Conservation (phyloP, 495 filamentous ascomycete species). For the Hyphodiscus hymeniophilus region DNA sequence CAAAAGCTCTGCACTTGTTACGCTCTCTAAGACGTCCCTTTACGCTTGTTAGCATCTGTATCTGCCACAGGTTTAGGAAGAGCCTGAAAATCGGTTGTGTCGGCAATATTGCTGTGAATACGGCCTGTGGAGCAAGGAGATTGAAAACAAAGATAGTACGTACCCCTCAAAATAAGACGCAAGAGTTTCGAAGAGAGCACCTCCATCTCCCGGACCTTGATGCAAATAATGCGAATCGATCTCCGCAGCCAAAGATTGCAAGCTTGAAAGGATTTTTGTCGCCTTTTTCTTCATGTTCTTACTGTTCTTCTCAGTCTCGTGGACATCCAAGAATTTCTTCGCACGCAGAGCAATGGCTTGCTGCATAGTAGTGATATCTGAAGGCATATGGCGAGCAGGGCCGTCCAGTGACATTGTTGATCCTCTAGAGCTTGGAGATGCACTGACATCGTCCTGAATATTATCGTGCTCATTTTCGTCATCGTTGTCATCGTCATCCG, state of each 20-base stretch:
- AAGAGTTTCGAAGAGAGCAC: constrained; percentile 62
- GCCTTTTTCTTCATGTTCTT: constrained; percentile 71
- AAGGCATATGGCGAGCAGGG: constrained; percentile 32
- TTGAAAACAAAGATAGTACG: no score
- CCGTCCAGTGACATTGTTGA: constrained; percentile 50
- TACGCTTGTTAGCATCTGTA: no score
- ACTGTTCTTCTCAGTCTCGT: constrained; percentile 67
- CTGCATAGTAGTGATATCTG: constrained; percentile 55
- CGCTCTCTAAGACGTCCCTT: constrained; percentile 77
- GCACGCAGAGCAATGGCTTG: constrained; percentile 68
- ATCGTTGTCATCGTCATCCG: constrained; percentile 37
- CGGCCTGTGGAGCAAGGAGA: no score
- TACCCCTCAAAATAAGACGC: constrained; percentile 83
- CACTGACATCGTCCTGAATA: constrained; percentile 62
- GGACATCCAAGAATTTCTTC: constrained; percentile 69
- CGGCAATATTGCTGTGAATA: no score
- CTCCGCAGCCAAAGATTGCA: constrained; percentile 62
- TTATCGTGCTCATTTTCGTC: constrained; percentile 57
- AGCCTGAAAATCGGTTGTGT: no score
- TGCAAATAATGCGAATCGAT: constrained; percentile 61
- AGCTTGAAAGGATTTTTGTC: constrained; percentile 57
- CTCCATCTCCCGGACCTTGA: constrained; percentile 43
- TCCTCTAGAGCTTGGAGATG: constrained; percentile 53
- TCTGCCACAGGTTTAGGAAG: no score
- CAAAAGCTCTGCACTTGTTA: constrained; percentile 93